Evolutionary conservation across 2,329 filamentous ascomycete species (phyloP), one percentile per base, ranked within the genome.

Genomic region (Ophiostoma australiae): DNA sequence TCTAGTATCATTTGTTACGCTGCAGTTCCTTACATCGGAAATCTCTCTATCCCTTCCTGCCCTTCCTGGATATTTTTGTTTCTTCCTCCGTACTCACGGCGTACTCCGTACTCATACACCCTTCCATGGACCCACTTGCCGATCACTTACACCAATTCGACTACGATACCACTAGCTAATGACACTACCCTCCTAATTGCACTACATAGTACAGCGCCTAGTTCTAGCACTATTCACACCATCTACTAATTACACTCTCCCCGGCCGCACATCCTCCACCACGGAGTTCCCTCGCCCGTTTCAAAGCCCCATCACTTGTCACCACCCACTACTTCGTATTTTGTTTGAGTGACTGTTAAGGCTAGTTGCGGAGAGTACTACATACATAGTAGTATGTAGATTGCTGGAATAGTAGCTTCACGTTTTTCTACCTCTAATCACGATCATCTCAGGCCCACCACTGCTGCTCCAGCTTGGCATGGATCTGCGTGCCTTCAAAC

Each of bases 381-480:
- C 35, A 8, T 37, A 37, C 35, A 4, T 37, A 37, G 35, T 37
- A 37, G 37, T 39, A 31, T 20, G 44, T 48, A 20, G 17, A n/a
- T 48, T 48, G 15, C 4, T 48, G 15, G 20, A 17, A 3, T 48
- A 8, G n/a, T 5, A 55, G 23, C n/a, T 58, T 58, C 23, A 58
- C 13, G 52, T 58, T 58, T 58, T 58, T 58, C 52, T 58, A 58
- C 52, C 23, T 58, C 52, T 27, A 58, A 58, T 58, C 52, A 58
- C 52, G 52, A 58, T 58, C 52, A 58, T 58, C 52, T 58, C 23
- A 27, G 52, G n/a, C 13, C 52, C 52, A 58, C 52, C 23, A 27
- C n/a, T 27, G 23, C 52, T 27, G 8, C 52, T 27, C 52, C 23
- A 31, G 52, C 23, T 13, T 13, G 52, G 23, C 11, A 58, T 58